Conservation (phyloP, 495 filamentous ascomycete genomes). For the Hypoxylon trugodes region DNA sequence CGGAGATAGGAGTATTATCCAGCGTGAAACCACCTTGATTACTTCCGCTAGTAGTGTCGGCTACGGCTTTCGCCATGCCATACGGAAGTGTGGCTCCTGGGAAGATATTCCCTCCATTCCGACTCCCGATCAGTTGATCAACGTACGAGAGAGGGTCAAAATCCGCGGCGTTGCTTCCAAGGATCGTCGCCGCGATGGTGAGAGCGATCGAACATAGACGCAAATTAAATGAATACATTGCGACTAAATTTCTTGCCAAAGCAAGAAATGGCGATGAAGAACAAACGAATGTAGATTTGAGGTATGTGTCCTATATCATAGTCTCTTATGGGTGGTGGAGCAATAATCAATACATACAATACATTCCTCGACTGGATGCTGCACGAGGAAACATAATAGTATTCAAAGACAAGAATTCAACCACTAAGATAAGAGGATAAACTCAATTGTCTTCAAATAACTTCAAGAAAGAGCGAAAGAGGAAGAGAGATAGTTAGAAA, state of each 20-base stretch:
- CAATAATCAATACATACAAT: conserved; percentile 21
- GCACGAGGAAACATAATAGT: conserved; percentile 9
- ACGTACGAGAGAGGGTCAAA: conserved; percentile 54
- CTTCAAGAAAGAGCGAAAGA: conserved; percentile 18
- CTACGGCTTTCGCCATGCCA: conserved; percentile 80
- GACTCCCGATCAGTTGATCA: conserved; percentile 67
- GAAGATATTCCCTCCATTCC: conserved; percentile 76
- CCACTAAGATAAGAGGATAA: conserved; percentile 25
- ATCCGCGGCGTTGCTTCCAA: conserved; percentile 29
- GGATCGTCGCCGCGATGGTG: conserved; percentile 17
- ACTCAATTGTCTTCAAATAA: conserved; percentile 17
- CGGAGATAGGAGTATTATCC: conserved; percentile 67
- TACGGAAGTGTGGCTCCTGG: conserved; percentile 78
- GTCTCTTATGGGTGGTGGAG: neutral
- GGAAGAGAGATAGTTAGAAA: neutral
- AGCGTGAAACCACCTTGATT: conserved; percentile 79
- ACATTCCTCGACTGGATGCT: conserved; percentile 25
- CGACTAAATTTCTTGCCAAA: conserved; percentile 13
- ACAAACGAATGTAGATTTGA: conserved; percentile 27
- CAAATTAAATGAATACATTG: conserved; percentile 32
- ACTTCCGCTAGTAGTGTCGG: conserved; percentile 69
- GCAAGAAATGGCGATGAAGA: conserved; percentile 12
- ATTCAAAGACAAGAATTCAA: conserved; percentile 13
- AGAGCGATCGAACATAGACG: conserved; percentile 23
- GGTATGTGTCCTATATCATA: conserved; percentile 17